Percentiles rank a stretch among this genome's conserved stretches.
These are phyloP conservation scores for Aspergillus eucalypticola DNA, from an alignment of 2,329 filamentous ascomycete genomes.

Conservation along the genomic window DNA sequence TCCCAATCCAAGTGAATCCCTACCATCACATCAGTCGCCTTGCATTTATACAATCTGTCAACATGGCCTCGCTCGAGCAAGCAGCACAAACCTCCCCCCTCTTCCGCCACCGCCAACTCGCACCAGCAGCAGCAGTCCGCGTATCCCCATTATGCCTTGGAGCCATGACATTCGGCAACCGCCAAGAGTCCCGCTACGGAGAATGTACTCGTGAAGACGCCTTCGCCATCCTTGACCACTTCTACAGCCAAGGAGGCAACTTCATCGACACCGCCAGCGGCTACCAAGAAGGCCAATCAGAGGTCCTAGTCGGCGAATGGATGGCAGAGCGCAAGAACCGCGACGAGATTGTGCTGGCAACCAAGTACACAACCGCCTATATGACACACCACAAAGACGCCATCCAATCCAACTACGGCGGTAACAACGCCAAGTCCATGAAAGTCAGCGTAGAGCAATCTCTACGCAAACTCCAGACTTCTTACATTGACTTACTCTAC, in stretches of 20 bases:
- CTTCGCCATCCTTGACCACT: slow-evolving; percentile 51
- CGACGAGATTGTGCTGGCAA: slow-evolving; percentile 56
- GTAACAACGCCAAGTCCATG: slow-evolving; percentile 37
- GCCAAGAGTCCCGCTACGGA: slow-evolving; percentile 37
- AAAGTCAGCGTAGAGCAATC: slow-evolving; percentile 29
- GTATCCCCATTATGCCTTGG: slow-evolving; percentile 26
- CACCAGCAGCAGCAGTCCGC: slow-evolving; percentile 1
- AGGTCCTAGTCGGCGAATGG: slow-evolving; percentile 55
- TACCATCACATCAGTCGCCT: no score
- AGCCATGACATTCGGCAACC: slow-evolving; percentile 35
- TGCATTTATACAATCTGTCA: no score
- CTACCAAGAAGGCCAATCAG: slow-evolving; percentile 51
- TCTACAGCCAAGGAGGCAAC: slow-evolving; percentile 51
- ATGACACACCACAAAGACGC: slow-evolving; percentile 26
- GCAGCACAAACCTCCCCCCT: neutral
- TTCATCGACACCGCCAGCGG: slow-evolving; percentile 56
- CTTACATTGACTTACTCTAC: slow-evolving; percentile 38
- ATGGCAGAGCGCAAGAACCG: slow-evolving; percentile 46
- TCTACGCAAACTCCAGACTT: slow-evolving; percentile 36
- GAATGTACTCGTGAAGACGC: slow-evolving; percentile 48
- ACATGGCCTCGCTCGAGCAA: no score
- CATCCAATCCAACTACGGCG: slow-evolving; percentile 42
- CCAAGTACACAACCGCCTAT: slow-evolving; percentile 52
- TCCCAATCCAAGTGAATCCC: no score
- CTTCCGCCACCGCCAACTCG: slow-evolving; percentile 8